These are phyloP conservation scores for Boletus sensibilis DNA, from an alignment of 768 basidiomycete genomes.

Conservation along the genomic window DNA sequence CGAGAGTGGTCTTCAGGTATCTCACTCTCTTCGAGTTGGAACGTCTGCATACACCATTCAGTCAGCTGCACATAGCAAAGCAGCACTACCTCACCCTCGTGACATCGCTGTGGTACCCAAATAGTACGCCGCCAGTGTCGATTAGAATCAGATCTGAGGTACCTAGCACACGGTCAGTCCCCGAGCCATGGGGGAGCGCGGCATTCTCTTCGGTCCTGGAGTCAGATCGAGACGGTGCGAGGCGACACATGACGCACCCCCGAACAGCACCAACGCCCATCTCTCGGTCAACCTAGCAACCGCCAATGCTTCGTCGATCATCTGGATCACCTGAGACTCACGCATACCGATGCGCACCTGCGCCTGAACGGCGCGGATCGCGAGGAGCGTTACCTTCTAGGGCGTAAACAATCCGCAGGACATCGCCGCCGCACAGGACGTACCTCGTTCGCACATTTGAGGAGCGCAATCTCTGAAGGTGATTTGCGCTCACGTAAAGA, in stretches of 20 bases:
- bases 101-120: slow-evolving; percentile 77
- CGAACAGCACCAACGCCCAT: slow-evolving; percentile 72
- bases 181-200: slow-evolving; percentile 80
- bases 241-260: slow-evolving; percentile 47
- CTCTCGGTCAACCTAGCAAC: slow-evolving; percentile 57
- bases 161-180: slow-evolving; percentile 61
- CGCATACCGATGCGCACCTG: slow-evolving; percentile 68
- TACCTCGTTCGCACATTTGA: slow-evolving; percentile 82
- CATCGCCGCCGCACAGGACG: neutral
- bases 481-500: slow-evolving; percentile 75
- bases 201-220: slow-evolving; percentile 61
- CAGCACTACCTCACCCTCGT: slow-evolving; percentile 54
- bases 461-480: slow-evolving; percentile 59
- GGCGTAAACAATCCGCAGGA: neutral
- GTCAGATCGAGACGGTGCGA: neutral
- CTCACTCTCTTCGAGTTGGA: slow-evolving; percentile 56
- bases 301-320: slow-evolving; percentile 56
- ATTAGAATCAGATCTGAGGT: slow-evolving; percentile 68
- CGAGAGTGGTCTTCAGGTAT: slow-evolving; percentile 52
- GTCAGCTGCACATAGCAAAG: neutral
- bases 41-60: slow-evolving; percentile 44
- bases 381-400: slow-evolving; percentile 71
- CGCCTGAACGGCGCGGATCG: slow-evolving; percentile 63
- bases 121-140: slow-evolving; percentile 67
- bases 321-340: slow-evolving; percentile 64